These are phyloP conservation scores for Fusarium goolgardi DNA, from an alignment of 2,329 filamentous ascomycete genomes.

Conservation along the genomic window DNA sequence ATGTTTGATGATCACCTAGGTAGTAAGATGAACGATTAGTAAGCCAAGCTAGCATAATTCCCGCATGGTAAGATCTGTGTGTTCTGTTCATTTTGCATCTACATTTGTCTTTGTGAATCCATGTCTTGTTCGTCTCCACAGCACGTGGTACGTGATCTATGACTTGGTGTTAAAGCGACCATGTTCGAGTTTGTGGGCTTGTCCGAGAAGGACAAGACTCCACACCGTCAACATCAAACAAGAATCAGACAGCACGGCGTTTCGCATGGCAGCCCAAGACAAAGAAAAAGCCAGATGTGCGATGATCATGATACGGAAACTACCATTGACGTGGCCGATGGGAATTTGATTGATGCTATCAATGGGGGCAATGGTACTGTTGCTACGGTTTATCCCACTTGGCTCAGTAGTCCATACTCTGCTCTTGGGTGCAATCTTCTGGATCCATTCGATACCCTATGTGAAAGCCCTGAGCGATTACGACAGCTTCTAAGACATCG, in stretches of 20 bases:
- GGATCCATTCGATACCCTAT: conserved; percentile 7
- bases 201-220: too few relatives aligned
- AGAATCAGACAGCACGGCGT: accelerated
- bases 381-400: accelerated
- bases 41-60: not conserved
- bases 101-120: not conserved
- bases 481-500: conserved; percentile 10
- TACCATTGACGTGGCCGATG: accelerated
- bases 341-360: too few relatives aligned
- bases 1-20: not conserved
- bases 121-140: accelerated
- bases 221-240: not conserved
- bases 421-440: not conserved
- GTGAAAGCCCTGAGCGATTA: conserved; percentile 6
- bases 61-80: not conserved
- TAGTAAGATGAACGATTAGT: not conserved
- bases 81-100: not conserved
- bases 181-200: not conserved
- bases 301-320: accelerated
- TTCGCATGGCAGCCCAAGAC: accelerated
- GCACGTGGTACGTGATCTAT: accelerated
- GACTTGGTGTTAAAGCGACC: accelerated
- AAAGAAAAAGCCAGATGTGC: accelerated
- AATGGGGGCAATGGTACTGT: not conserved
- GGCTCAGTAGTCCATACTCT: not conserved